phyloP scores from a whole-genome alignment of 768 basidiomycete genomes.

The Serendipita sp. region DNA sequence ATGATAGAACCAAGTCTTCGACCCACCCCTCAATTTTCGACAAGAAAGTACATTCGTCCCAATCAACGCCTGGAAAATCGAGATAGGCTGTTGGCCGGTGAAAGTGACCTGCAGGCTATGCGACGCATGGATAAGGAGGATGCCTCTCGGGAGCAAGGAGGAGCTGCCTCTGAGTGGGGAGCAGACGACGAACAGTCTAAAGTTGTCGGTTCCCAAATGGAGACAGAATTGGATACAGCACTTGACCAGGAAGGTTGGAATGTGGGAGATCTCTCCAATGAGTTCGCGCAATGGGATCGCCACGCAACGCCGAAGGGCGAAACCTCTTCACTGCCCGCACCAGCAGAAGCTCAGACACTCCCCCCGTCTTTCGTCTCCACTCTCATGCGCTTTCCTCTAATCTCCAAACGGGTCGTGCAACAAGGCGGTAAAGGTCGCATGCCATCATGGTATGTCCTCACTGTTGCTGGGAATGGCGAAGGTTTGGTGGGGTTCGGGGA shows the following conservation, averaged over 20 bases:
- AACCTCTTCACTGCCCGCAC: neutral
- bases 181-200: neutral
- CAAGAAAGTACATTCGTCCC: neutral
- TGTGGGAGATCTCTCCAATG: neutral
- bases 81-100: neutral
- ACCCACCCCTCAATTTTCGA: neutral
- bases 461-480: constrained; percentile 68
- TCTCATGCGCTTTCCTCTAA: constrained; percentile 22
- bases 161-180: neutral
- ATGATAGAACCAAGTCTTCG: neutral
- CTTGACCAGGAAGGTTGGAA: neutral
- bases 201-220: neutral
- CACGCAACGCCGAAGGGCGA: neutral
- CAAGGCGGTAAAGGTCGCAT: constrained; percentile 95
- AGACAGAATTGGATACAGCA: neutral
- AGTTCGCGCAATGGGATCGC: neutral
- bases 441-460: constrained; percentile 40
- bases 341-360: neutral
- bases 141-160: neutral
- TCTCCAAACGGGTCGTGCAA: constrained; percentile 50
- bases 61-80: neutral
- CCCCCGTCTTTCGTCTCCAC: neutral
- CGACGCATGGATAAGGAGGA: neutral
- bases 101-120: neutral
- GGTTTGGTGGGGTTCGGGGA: constrained; percentile 74